These are phyloP conservation scores for Calonectria hawksworthii DNA, from an alignment of 2,329 filamentous ascomycete genomes.

Conservation along the genomic window DNA sequence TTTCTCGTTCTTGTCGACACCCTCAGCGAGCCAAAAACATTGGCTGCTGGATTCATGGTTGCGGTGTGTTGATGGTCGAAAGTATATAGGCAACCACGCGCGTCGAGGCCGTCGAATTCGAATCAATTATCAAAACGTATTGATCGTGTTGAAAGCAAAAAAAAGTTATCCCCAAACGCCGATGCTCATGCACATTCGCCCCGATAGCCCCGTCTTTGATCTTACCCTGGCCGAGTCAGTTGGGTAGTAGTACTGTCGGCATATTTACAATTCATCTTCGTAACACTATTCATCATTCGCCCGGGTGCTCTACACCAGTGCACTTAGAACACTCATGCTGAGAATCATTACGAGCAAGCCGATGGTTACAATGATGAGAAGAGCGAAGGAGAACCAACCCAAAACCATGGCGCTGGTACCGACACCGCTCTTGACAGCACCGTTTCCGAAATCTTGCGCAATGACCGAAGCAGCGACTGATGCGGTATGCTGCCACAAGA, in stretches of 20 bases:
- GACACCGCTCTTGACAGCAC: conserved; percentile 87
- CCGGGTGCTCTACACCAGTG: conserved; percentile 58
- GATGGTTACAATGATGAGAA: conserved; percentile 96
- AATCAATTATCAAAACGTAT: conserved; percentile 41
- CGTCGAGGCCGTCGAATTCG: conserved; percentile 35
- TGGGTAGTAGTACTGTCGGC: conserved; percentile 34
- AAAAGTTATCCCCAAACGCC: conserved; percentile 47
- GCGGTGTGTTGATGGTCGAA: conserved; percentile 26
- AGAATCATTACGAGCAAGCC: conserved; percentile 96
- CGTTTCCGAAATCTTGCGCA: conserved; percentile 92
- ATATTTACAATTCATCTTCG: conserved; percentile 40
- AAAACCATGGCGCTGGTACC: conserved; percentile 97
- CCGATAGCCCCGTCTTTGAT: conserved; percentile 34
- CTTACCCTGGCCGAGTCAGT: conserved; percentile 38
- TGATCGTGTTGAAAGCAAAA: conserved; percentile 40
- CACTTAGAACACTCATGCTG: conserved; percentile 85
- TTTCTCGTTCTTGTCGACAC: conserved; percentile 34
- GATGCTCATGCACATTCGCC: conserved; percentile 50
- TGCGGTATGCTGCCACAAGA: conserved; percentile 93
- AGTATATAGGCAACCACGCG: conserved; percentile 26
- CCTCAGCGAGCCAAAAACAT: neutral
- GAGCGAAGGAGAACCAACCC: conserved; percentile 95
- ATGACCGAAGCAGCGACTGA: conserved; percentile 96
- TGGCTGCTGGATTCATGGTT: conserved; percentile 2
- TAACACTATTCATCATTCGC: conserved; percentile 24